Evolutionary conservation across 2,329 filamentous ascomycete genomes (phyloP).

Genomic region (Corynespora cassiicola): DNA sequence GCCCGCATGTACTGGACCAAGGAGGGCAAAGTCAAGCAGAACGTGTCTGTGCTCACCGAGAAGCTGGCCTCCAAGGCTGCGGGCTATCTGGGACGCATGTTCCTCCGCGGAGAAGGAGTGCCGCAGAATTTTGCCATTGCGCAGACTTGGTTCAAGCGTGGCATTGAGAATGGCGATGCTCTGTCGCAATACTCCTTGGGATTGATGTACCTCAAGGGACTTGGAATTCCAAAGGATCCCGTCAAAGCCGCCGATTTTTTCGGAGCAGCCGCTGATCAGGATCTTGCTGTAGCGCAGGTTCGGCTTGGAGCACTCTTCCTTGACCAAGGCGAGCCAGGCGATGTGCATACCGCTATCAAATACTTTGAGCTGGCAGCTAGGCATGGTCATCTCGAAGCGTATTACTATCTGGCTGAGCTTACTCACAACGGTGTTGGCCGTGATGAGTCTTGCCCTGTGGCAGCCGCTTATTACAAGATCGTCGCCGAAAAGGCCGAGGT

Average conservation of each 20-base stretch:
- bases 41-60: conserved; percentile 73
- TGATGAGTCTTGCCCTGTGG: conserved; percentile 78
- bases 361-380: conserved; percentile 88
- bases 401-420: conserved; percentile 91
- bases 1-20: conserved; percentile 82
- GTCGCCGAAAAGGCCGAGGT: conserved; percentile 89
- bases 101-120: conserved; percentile 84
- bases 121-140: conserved; percentile 80
- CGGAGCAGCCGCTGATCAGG: conserved; percentile 79
- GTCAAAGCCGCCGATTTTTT: conserved; percentile 77
- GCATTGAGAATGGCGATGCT: conserved; percentile 75
- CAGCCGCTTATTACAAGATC: conserved; percentile 85
- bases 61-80: conserved; percentile 83
- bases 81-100: conserved; percentile 88
- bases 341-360: conserved; percentile 77
- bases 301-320: conserved; percentile 84
- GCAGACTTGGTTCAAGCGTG: conserved; percentile 82
- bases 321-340: conserved; percentile 89
- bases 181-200: conserved; percentile 86
- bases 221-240: conserved; percentile 74
- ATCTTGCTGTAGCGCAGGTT: conserved; percentile 80
- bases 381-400: conserved; percentile 84
- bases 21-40: conserved; percentile 76
- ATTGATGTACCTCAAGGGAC: conserved; percentile 81
- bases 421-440: conserved; percentile 80